Evolutionary conservation across 2,329 filamentous ascomycete genomes (phyloP).

Genomic region (Fusarium oxysporum): DNA sequence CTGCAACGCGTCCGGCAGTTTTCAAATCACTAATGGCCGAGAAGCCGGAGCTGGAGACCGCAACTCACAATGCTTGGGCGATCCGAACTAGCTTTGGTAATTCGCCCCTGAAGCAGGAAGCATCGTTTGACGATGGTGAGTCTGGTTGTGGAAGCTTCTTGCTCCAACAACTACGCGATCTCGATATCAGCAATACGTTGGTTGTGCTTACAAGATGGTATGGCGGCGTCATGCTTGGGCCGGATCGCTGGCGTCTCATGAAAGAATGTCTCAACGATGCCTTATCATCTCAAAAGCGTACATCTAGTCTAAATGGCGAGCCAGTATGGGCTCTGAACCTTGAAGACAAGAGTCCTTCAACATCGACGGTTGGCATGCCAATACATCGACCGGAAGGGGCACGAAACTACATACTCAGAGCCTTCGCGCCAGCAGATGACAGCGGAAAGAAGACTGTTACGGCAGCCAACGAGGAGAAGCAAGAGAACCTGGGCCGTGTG

Average conservation of each 20-base stretch:
- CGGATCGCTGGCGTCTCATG: slow-evolving; percentile 73
- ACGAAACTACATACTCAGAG: slow-evolving; percentile 66
- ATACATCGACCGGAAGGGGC: slow-evolving; percentile 81
- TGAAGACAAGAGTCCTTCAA: slow-evolving; percentile 59
- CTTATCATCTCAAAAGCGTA: slow-evolving; percentile 60
- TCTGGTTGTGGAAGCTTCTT: slow-evolving; percentile 68
- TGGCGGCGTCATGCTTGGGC: slow-evolving; percentile 70
- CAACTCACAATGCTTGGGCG: slow-evolving; percentile 70
- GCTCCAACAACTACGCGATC: slow-evolving; percentile 64
- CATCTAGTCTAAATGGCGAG: slow-evolving; percentile 57
- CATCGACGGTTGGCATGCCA: slow-evolving; percentile 67
- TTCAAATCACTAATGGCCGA: slow-evolving; percentile 61
- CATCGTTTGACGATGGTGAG: slow-evolving; percentile 72
- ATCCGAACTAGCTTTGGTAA: slow-evolving; percentile 51
- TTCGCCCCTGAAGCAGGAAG: slow-evolving; percentile 59
- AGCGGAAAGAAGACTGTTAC: slow-evolving; percentile 55
- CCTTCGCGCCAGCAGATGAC: slow-evolving; percentile 63
- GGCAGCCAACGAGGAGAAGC: slow-evolving; percentile 69
- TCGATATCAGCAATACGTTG: slow-evolving; percentile 62
- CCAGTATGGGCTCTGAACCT: slow-evolving; percentile 71
- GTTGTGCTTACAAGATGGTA: slow-evolving; percentile 73
- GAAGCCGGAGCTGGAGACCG: slow-evolving; percentile 63
- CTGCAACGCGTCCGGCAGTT: slow-evolving; percentile 56
- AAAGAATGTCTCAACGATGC: slow-evolving; percentile 66
- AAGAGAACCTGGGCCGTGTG: slow-evolving; percentile 75